Base-by-base conservation (phyloP, 371 early-diverging fungal species). In the Lichtheimia corymbifera region DNA sequence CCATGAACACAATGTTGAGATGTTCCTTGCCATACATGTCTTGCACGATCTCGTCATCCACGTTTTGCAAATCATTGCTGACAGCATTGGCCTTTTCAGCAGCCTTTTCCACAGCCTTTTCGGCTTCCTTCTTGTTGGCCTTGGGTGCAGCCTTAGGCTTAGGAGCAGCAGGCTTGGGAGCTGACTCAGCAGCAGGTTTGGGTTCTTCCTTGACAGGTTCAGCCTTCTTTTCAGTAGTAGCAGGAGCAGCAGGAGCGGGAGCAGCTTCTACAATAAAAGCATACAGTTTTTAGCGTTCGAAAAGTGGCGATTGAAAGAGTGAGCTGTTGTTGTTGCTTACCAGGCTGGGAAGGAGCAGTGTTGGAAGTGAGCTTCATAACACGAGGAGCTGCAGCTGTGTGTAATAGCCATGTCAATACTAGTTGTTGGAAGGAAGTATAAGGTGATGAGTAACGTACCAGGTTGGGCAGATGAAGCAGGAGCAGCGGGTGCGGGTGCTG, bases 1-100 rank as follows among this genome's bases (percentile, higher is more conserved):
- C 99, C 69, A 99, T 98, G 76, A 99, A 99, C 45, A 99, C 93
- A 70, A 99, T 88, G 76, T 96, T 97, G 43, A 96, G 58, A 77
- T 94, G 93, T 70, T 96, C 96, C 77, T 96, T 98, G 67, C 86
- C 84, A 55, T 82, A 91, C 47, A 90, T 74, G 73, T 91, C 91
- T 59, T 82, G 77, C 53, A 88, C 70, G 30, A 84, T 72, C 61
- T 87, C 88, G 18, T 83, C 83, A 50, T 85, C 86, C 15, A 82
- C 67, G 24, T 67, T 68, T 12, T 70, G 35, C 5, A 70, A 27
- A 30, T 70, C 71, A 9, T 64, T 57, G n/a, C 44, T 50, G 24
- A 66, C 62, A 15, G 61, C 63, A 12, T 64, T 65, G 13, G 52
- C 49, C 24, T 64, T 66, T 35, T 56, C 60, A 20, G 65, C 63